Evolutionary conservation across 2,329 filamentous ascomycete species (phyloP).

Genomic region (Scedosporium minutisporum): DNA sequence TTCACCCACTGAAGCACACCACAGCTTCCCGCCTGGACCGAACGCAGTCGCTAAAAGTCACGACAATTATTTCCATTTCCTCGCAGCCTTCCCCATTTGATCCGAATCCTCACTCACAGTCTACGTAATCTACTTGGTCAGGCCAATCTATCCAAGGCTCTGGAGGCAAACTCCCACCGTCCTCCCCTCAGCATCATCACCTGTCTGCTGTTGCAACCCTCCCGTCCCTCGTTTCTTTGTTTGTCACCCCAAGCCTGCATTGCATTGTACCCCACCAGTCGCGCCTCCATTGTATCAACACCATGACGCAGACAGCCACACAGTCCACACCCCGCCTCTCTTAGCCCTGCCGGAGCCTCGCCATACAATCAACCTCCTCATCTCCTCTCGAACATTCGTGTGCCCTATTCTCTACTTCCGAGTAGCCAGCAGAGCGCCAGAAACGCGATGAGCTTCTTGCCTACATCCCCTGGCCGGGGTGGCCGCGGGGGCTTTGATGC

Average conservation of each 20-base stretch:
- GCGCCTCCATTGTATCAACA: neutral
- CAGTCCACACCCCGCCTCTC: neutral
- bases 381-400: neutral
- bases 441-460: neutral
- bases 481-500: neutral
- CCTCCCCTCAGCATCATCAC: neutral
- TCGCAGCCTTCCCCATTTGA: neutral
- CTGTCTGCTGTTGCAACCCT: neutral
- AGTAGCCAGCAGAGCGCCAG: neutral
- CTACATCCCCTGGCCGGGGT: neutral
- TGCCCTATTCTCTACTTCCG: neutral
- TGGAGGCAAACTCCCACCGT: neutral
- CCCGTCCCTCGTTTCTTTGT: neutral
- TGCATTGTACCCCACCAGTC: neutral
- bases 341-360: neutral
- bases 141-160: neutral
- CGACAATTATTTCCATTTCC: neutral
- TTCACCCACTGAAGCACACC: neutral
- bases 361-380: neutral
- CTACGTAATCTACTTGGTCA: neutral
- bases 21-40: neutral
- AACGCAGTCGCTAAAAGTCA: neutral
- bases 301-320: slow-evolving; percentile 3
- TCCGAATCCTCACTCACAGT: neutral
- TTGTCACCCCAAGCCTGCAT: neutral